phyloP scores from a whole-genome alignment of 2,329 filamentous ascomycete species.

The Venturia asperata region DNA sequence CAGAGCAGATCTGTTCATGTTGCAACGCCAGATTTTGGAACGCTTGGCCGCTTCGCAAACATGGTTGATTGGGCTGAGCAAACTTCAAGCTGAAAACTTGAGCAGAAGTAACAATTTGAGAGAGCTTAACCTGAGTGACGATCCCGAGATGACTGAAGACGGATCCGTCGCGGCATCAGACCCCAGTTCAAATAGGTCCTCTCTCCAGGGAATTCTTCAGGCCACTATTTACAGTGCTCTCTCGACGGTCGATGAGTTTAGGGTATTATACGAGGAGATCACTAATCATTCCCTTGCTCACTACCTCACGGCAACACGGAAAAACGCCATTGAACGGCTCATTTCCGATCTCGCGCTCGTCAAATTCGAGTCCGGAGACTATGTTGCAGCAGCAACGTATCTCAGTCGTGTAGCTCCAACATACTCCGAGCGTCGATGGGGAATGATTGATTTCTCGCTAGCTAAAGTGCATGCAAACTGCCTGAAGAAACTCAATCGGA shows the following conservation, averaged over 20 bases:
- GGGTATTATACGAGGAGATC: constrained; percentile 6
- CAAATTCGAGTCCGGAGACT: constrained; percentile 71
- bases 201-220: constrained; percentile 11
- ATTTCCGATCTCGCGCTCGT: constrained; percentile 81
- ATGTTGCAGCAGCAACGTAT: constrained; percentile 63
- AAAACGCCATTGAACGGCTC: constrained; percentile 67
- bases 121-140: constrained; percentile 34
- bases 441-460: constrained; percentile 70
- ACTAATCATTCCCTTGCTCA: constrained; percentile 32
- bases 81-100: background rate
- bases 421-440: constrained; percentile 74
- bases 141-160: background rate
- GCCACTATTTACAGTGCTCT: background rate
- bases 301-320: constrained; percentile 70
- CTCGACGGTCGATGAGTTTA: background rate
- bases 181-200: background rate
- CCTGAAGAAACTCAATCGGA: constrained; percentile 65
- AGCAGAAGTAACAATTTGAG: constrained; percentile 26
- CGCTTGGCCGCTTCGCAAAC: constrained; percentile 61
- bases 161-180: background rate
- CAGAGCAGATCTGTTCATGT: constrained; percentile 71
- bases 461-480: constrained; percentile 80
- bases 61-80: constrained; percentile 58
- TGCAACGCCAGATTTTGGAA: constrained; percentile 75
- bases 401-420: constrained; percentile 73